These are phyloP conservation scores for Microcyclospora pomicola DNA, from an alignment of 2,329 filamentous ascomycete genomes.

Conservation along the genomic window DNA sequence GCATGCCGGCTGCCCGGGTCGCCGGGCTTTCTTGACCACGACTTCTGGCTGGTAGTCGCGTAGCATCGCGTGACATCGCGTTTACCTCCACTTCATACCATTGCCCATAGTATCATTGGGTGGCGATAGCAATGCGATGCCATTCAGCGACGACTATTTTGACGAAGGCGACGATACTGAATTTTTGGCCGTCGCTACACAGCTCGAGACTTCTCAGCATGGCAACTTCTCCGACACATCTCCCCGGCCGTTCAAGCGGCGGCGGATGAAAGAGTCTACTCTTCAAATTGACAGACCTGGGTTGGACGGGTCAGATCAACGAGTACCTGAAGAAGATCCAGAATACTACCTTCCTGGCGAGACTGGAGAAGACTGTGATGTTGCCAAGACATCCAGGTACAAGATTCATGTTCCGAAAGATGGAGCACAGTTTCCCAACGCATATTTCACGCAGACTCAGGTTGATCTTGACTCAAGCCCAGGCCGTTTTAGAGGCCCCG, in stretches of 20 bases:
- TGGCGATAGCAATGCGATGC: constrained; percentile 11
- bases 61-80: constrained; percentile 2
- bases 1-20: too few relatives aligned
- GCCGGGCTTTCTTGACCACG: too few relatives aligned
- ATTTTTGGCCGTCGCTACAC: constrained; percentile 19
- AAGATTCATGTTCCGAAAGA: constrained; percentile 30
- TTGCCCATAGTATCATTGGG: not conserved
- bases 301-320: constrained; percentile 3
- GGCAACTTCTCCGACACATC: constrained; percentile 18
- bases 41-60: too few relatives aligned
- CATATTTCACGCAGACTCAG: constrained; percentile 32
- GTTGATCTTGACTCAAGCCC: constrained; percentile 26
- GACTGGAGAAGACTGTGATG: constrained; percentile 4
- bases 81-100: not conserved
- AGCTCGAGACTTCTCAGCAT: constrained; percentile 17
- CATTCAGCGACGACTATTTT: constrained; percentile 21
- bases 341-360: constrained; percentile 17
- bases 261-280: constrained; percentile 15
- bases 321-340: constrained; percentile 8
- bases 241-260: constrained; percentile 20
- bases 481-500: constrained; percentile 31
- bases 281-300: constrained; percentile 1
- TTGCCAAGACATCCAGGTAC: constrained; percentile 25
- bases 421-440: constrained; percentile 27
- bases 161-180: constrained; percentile 20